These are phyloP conservation scores for Adiantum capillusveneris DNA, from an alignment of 75 land plant species.

Conservation along the genomic window DNA sequence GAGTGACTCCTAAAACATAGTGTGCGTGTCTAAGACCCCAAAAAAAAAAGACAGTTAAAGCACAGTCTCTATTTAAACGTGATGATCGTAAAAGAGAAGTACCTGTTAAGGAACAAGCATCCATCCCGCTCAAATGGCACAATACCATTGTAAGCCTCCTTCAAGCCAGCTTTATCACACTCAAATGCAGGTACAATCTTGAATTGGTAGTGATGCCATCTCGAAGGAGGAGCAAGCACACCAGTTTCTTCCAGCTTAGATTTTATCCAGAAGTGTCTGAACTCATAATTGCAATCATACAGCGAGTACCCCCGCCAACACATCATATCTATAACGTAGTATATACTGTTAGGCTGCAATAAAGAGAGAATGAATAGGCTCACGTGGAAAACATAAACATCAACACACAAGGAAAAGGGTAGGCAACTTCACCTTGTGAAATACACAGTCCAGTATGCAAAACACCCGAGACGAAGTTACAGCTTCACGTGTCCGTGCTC, in stretches of 20 bases:
- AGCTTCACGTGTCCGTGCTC: constrained; percentile 45
- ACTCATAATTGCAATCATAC: constrained; percentile 83
- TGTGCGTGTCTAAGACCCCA: constrained; percentile 66
- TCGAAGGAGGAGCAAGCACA: constrained; percentile 56
- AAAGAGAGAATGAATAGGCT: neutral
- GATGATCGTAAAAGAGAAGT: neutral
- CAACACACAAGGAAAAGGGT: too few species aligned
- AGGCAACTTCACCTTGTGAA: constrained; percentile 61
- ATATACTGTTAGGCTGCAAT: constrained; percentile 71
- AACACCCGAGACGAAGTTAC: constrained; percentile 48
- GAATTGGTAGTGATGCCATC: constrained; percentile 66
- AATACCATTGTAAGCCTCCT: constrained; percentile 56
- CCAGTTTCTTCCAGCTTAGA: constrained; percentile 86
- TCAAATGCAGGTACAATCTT: constrained; percentile 65
- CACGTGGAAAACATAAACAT: neutral
- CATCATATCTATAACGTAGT: constrained; percentile 88
- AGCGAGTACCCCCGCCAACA: constrained; percentile 94
- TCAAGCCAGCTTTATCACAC: constrained; percentile 58
- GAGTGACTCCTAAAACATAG: constrained; percentile 82
- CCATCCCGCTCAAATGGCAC: constrained; percentile 81
- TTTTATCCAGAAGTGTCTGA: constrained; percentile 91
- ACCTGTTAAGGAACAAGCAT: constrained; percentile 83
- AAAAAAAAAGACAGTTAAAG: neutral
- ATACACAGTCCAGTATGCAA: constrained; percentile 85
- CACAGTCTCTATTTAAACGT: neutral